Conservation (phyloP, 352 stramenopile genomes). For the Phytophthora pluvialis region DNA sequence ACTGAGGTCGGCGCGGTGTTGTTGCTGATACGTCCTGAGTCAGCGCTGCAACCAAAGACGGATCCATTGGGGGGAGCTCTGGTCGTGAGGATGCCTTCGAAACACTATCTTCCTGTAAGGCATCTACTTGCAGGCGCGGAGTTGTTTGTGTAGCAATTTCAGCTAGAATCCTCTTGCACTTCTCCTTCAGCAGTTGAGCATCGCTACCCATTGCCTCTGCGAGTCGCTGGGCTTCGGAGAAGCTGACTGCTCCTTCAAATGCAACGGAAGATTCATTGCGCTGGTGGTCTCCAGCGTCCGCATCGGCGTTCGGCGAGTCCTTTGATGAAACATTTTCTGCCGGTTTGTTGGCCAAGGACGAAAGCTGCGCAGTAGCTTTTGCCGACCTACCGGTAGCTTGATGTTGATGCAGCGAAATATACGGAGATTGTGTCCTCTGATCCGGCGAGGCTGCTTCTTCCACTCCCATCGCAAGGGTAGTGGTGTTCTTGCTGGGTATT, state of each 20-base stretch:
- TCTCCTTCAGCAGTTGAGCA: slow-evolving; percentile 20
- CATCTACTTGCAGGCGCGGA: slow-evolving; percentile 11
- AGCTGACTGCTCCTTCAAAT: slow-evolving; percentile 51
- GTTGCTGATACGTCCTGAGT: slow-evolving; percentile 10
- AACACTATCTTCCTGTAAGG: background rate
- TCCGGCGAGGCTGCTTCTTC: slow-evolving; percentile 2
- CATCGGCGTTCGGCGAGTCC: background rate
- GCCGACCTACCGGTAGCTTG: slow-evolving; percentile 2
- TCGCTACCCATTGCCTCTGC: slow-evolving; percentile 26
- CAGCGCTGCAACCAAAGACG: background rate
- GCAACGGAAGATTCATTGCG: background rate
- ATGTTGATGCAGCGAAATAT: slow-evolving; percentile 16
- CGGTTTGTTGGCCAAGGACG: slow-evolving; percentile 13
- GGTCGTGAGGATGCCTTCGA: background rate
- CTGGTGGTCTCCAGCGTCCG: background rate
- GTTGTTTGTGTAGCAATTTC: slow-evolving; percentile 33
- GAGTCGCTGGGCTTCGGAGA: slow-evolving; percentile 45
- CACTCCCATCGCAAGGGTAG: background rate
- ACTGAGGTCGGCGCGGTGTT: slow-evolving; percentile 31
- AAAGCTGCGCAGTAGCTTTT: slow-evolving; percentile 21
- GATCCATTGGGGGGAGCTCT: slow-evolving; percentile 9
- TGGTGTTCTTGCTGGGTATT: background rate
- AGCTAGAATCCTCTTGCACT: slow-evolving; percentile 8
- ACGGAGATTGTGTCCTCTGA: slow-evolving; percentile 12
- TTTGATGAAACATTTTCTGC: background rate